These are phyloP conservation scores for Coriaria nepalensis DNA, from an alignment of 306 rosid genomes.

Conservation along the genomic window DNA sequence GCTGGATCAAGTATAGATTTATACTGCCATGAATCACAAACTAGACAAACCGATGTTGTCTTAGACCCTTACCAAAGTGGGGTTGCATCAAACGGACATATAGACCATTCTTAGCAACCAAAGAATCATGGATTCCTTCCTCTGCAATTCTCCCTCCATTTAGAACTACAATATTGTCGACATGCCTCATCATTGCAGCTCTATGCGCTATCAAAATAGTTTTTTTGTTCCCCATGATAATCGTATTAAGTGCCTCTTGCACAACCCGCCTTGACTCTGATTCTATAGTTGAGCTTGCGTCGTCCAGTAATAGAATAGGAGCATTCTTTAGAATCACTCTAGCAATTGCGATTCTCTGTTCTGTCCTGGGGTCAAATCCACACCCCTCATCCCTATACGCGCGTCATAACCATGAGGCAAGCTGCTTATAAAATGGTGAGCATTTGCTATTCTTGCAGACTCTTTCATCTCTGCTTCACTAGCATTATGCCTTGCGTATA, in stretches of 20 bases:
- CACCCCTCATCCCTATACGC: constrained; percentile 98
- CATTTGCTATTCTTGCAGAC: constrained; percentile 98
- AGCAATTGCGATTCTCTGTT: constrained; percentile 97
- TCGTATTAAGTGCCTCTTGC: constrained; percentile 96
- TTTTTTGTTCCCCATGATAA: constrained; percentile 97
- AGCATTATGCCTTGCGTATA: constrained; percentile 97
- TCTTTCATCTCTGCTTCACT: constrained; percentile 97
- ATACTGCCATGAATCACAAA: too few relatives aligned
- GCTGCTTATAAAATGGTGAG: constrained; percentile 97
- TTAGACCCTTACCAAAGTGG: constrained; percentile 87
- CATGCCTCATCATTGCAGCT: constrained; percentile 99
- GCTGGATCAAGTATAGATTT: too few relatives aligned
- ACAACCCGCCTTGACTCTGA: constrained; percentile 98
- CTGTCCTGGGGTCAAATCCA: constrained; percentile 96
- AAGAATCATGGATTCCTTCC: constrained; percentile 73
- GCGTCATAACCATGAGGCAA: constrained; percentile 98
- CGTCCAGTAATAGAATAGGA: constrained; percentile 88
- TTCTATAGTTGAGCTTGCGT: constrained; percentile 94
- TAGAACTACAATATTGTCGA: constrained; percentile 90
- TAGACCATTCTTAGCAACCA: constrained; percentile 76
- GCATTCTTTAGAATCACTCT: constrained; percentile 90
- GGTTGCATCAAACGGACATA: constrained; percentile 97
- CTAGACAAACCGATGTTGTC: constrained; percentile 79
- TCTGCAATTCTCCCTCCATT: constrained; percentile 97
- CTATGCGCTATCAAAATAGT: constrained; percentile 96